Base-by-base conservation (phyloP, 371 early-diverging fungal genomes). In the Mucor saturninus region DNA sequence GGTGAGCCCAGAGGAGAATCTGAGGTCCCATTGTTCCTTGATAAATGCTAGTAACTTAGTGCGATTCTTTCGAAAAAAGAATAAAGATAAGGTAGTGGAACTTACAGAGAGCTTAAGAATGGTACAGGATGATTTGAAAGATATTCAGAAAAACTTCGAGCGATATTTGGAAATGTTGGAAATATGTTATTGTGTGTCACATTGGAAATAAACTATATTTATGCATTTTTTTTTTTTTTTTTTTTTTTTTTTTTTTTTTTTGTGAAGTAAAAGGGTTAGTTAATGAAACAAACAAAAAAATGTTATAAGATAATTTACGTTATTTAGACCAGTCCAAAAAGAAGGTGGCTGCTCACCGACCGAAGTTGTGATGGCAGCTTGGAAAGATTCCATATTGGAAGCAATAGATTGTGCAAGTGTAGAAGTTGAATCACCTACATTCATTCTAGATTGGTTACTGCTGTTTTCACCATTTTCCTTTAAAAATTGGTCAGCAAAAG, bases 151-250 rank as follows among this genome's bases (percentile, higher is more conserved):
- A 82, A 75, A 51, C 79, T 81, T 15, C 75, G 69, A 5, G 82
- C 82, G 28, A 82, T 67, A 35, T 79, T 79, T 10, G 82, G 82
- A 40, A 82, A 69, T 9, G 82, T 71, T 57, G 79, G 82, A 30
- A 77, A 77, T 49, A 82, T 68, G 45, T 76, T 79, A 54, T 77
- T 82, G 53, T 76, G 76, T 29, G 81, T 64, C 2, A 81, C 81
- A 68, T 81, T 81, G 14, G 81, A 72, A 48, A 81, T 67, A 52
- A 81, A 81, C 81, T 81, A 61, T 15, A 43, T 53, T 6, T 56
- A 37, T 42, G 14, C 30, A 26, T 61, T n/a, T 43, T 43, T 35
- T 35, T 35, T 35, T 35, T 35, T 35, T 35, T 35, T 35, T 35
- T 35, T 35, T 35, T 35, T 35, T 35, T 35, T 35, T 35, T 35